A percentile compares a stretch with the other conserved stretches of the same genome.
phyloP scores from a whole-genome alignment of 176 grass and related monocot species.

The Avena sativa region DNA sequence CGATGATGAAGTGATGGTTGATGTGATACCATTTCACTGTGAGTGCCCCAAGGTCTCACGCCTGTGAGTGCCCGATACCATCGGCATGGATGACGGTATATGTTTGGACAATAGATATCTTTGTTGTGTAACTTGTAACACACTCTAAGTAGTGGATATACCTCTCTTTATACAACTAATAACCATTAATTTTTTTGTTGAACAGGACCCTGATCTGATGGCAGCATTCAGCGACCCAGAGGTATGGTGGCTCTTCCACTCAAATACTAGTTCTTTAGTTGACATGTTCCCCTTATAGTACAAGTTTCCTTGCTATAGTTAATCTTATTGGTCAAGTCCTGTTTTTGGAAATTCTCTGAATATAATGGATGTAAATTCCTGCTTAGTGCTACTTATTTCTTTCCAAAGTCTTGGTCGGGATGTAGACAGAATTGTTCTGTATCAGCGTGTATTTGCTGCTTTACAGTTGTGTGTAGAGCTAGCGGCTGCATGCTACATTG shows the following conservation, averaged over 20 bases:
- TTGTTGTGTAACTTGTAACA: not conserved
- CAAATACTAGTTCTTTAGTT: not conserved
- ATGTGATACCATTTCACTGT: too few species aligned
- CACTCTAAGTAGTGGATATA: not conserved
- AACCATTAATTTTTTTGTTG: not conserved
- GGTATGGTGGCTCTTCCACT: slow-evolving; percentile 73
- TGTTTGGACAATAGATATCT: not conserved
- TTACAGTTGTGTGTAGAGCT: not conserved
- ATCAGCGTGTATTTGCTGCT: not conserved
- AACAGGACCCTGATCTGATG: slow-evolving; percentile 92
- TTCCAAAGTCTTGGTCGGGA: not conserved
- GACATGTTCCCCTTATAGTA: not conserved
- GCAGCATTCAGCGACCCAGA: slow-evolving; percentile 85
- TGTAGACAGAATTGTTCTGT: not conserved
- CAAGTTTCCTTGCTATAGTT: not conserved
- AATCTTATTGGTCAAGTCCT: not conserved
- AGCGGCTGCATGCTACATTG: not conserved
- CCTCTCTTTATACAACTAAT: not conserved
- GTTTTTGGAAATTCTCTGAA: not conserved
- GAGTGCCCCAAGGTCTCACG: too few species aligned
- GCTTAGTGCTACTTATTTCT: not conserved
- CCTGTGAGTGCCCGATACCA: too few species aligned
- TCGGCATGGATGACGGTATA: slow-evolving; percentile 42
- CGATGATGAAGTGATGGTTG: too few species aligned
- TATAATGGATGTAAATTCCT: not conserved